Conservation (phyloP, 441 rosid species). For the Metrosideros polymorpha region DNA sequence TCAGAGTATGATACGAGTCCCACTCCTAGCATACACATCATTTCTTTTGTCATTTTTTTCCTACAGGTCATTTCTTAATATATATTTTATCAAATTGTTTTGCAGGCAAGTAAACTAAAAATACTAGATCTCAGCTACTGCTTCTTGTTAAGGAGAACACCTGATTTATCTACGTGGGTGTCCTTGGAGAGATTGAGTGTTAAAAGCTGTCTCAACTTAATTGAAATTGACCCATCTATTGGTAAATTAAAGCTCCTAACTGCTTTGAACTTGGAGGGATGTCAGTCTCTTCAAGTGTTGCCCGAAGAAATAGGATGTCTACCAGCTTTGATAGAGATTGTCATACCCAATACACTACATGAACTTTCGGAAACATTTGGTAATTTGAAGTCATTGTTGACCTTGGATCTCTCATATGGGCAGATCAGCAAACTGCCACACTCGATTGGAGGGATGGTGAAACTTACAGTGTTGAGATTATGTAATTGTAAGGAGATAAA, state of each 20-base stretch:
- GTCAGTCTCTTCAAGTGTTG: background rate
- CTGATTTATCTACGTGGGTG: background rate
- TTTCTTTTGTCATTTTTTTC: background rate
- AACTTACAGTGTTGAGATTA: fast-evolving
- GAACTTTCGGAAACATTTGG: no score
- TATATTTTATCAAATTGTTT: background rate
- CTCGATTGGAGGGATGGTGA: background rate
- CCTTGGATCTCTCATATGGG: fast-evolving
- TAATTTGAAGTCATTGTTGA: background rate
- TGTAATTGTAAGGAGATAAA: fast-evolving
- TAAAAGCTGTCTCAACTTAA: fast-evolving
- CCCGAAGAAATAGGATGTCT: background rate
- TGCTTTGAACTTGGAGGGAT: background rate
- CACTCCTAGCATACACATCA: fast-evolving
- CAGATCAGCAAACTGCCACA: background rate
- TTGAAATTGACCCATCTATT: background rate
- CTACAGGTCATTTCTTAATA: background rate
- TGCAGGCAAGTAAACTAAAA: background rate
- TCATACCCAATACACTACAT: no score
- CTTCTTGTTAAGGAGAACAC: fast-evolving
- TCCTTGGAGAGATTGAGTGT: background rate
- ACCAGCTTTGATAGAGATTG: background rate
- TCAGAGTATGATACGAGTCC: fast-evolving
- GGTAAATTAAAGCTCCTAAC: background rate
- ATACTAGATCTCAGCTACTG: background rate